These are phyloP conservation scores for Chytriomyces hyalinus DNA, from an alignment of 192 early-diverging fungal species.

Conservation along the genomic window DNA sequence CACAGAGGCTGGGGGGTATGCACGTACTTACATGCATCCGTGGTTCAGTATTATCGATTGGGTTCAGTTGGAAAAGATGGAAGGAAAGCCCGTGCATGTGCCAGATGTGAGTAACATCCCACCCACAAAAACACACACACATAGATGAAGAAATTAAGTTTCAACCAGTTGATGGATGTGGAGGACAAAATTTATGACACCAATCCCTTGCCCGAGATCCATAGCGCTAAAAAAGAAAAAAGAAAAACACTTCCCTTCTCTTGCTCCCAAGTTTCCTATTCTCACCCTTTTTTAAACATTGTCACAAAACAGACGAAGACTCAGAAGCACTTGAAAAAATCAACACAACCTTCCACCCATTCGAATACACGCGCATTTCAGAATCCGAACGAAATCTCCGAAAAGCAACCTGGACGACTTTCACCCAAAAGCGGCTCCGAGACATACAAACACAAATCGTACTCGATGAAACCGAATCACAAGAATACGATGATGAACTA, in stretches of 20 bases:
- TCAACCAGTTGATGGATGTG: background rate
- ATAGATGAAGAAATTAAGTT: background rate
- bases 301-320: background rate
- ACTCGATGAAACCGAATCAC: background rate
- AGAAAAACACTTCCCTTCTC: background rate
- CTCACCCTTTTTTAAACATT: background rate
- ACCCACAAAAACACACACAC: too few relatives aligned
- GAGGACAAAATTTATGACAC: background rate
- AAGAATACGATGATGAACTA: background rate
- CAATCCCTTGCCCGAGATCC: background rate
- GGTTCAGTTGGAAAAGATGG: background rate
- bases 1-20: background rate
- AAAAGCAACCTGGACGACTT: background rate
- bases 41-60: background rate
- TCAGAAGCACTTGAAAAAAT: background rate
- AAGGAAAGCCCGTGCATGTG: constrained; percentile 5
- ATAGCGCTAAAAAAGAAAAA: background rate
- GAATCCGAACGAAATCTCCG: background rate
- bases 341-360: background rate
- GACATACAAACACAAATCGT: background rate
- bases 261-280: background rate
- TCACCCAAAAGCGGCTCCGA: background rate
- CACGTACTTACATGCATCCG: background rate
- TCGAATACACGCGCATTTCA: background rate
- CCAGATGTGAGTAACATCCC: too few relatives aligned